Base-by-base conservation (phyloP, 495 filamentous ascomycete species). In the Talaromyces stipitatus region DNA sequence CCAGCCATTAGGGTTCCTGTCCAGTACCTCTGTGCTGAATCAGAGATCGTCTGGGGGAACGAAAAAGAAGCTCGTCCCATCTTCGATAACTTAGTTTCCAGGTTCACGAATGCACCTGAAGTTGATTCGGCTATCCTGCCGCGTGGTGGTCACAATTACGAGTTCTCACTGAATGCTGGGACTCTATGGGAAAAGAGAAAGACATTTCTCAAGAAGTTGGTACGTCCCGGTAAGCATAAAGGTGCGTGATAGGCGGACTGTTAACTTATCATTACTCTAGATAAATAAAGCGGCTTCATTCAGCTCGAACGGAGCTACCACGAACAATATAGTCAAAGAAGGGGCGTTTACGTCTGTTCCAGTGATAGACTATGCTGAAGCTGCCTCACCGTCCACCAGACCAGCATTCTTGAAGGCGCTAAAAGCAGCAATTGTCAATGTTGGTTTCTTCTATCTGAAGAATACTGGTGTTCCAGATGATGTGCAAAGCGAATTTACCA, bases 391-490 rank as follows among this genome's bases (percentile, higher is more conserved):
- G n/a, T 66, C 73, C 8, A 92, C 88, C 0, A 95, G 95, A 69
- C 76, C 85, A 1, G 64, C 60, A 7, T 97, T 96, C 67, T 76
- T 97, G 0, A 71, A 79, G 0, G 69, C 85, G 10, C 79, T 97
- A 12, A 86, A 87, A 18, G 76, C 88, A 62, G 90, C 91, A 0
- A 75, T 97, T 27, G 80, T 97, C 64, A 88, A 92, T 70, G 90
- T 96, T 29, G 94, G 94, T 4, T 97, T 98, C 66, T 75, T 97
- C 55, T 98, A 98, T 63, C 81, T 98, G 52, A 84, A 83, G 60
- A 91, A 97, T 64, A 85, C 89, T 1, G 89, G 90, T 3, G 83
- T 97, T 43, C 73, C 87, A 12, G 74, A 85, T 10, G 67, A 80
- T 27, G 68, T 94, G 28, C 84, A 87, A 63, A 62, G 82, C 26